Percentiles rank a stretch among this genome's conserved stretches.
phyloP scores from a whole-genome alignment of 768 basidiomycete species.

The Scleroderma bovista region DNA sequence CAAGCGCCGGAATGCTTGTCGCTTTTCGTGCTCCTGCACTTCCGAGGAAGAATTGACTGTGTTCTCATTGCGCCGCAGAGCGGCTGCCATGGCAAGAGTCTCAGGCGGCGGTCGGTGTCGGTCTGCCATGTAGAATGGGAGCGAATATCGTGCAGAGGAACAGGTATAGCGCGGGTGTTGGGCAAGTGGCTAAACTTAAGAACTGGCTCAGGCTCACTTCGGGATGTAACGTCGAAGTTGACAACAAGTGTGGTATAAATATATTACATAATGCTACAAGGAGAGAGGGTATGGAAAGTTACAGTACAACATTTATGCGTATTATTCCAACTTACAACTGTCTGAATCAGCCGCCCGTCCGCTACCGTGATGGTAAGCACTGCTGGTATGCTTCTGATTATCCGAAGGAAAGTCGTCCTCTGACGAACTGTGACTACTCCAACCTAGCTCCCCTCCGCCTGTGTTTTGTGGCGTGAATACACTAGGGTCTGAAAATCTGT shows the following conservation, averaged over 20 bases:
- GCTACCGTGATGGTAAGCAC: slow-evolving; percentile 7
- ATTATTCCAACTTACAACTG: slow-evolving; percentile 17
- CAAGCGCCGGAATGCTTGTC: slow-evolving; percentile 68
- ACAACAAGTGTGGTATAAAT: no score
- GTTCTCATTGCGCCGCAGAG: slow-evolving; percentile 15
- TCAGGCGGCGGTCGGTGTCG: slow-evolving; percentile 13
- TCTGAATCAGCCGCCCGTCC: slow-evolving; percentile 14
- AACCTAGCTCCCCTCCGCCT: slow-evolving; percentile 32
- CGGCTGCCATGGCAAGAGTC: slow-evolving; percentile 24
- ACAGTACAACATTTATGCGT: slow-evolving; percentile 6
- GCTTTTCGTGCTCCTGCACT: slow-evolving; percentile 53
- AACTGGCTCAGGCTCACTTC: no score
- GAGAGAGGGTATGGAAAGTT: not conserved
- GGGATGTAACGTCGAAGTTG: no score
- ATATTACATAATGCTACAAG: no score
- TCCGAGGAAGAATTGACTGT: not conserved
- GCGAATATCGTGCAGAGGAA: no score
- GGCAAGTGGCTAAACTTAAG: no score
- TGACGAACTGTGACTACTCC: slow-evolving; percentile 61
- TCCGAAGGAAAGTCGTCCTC: slow-evolving; percentile 33
- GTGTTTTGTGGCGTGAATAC: slow-evolving; percentile 23
- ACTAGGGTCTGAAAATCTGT: slow-evolving; percentile 16
- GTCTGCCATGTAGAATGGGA: not conserved
- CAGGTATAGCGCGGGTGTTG: no score
- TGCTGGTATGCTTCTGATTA: slow-evolving; percentile 7